Base-by-base conservation (phyloP, 495 filamentous ascomycete genomes). In the Daldinia grandis region DNA sequence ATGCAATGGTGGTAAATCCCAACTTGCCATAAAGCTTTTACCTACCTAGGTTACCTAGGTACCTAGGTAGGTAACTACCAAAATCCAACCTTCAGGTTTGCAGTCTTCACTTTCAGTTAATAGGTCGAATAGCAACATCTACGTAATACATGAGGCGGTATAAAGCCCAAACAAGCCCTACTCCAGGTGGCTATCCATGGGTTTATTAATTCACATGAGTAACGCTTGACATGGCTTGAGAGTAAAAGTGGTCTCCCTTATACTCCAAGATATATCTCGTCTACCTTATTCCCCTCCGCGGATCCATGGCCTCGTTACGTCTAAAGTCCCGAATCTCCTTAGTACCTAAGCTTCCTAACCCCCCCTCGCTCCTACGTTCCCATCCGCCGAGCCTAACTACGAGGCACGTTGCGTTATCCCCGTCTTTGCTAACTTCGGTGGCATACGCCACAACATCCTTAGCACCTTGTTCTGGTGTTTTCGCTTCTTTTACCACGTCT, bases 361-460 rank as follows among this genome's bases (percentile, higher is more conserved):
- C 95, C 0, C 96, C 96, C 77, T 97, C 92, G 53, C 84, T 87
- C 73, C 95, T 87, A 75, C 95, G 88, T 82, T 98, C 95, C 95
- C 95, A 98, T 0, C 96, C 95, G 8, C 95, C 95, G 8, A 98
- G 83, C 58, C 95, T 84, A 24, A 98, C 88, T 5, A 98, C 95
- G 4, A 98, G 80, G 75, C 92, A 95, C n/a, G 96, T 99, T 9
- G 94, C 93, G 84, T 99, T 99, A 78, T 99, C 95, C 0, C 91
- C 95, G 58, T 93, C 90, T 7, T 76, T 84, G 19, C 85, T 88
- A 14, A 96, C 90, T 81, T 98, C 96, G 4, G 90, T 94, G 1
- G 95, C 94, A 74, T 93, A 97, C 33, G 86, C 86, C 30, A 96
- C 92, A 10, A 99, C 88, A 62, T 91, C 88, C 53, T 83, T 85